phyloP scores from a whole-genome alignment of 2,329 filamentous ascomycete genomes.

The Colletotrichum noveboracense region DNA sequence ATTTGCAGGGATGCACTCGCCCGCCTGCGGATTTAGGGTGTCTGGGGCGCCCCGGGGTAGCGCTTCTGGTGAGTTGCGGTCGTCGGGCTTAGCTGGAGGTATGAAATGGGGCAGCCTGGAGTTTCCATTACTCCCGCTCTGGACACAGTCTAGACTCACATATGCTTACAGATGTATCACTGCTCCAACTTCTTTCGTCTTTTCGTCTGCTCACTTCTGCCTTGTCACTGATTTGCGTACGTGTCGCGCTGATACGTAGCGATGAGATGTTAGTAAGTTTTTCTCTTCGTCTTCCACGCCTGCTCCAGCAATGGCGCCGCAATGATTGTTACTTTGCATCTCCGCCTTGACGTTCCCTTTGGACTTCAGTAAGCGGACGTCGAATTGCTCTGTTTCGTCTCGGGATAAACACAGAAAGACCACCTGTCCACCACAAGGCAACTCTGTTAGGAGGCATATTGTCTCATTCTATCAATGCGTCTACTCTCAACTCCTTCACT shows the following conservation, averaged over 20 bases:
- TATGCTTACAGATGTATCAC: background rate
- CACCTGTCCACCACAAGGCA: background rate
- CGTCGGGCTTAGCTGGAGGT: background rate
- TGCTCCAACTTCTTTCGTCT: background rate
- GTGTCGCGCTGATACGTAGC: background rate
- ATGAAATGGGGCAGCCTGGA: background rate
- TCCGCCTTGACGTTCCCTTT: background rate
- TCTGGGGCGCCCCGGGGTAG: background rate
- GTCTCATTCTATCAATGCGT: background rate
- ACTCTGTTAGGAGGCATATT: background rate
- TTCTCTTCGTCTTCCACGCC: background rate
- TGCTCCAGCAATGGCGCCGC: background rate
- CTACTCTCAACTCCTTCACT: background rate
- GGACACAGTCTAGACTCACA: background rate
- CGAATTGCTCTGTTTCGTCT: background rate
- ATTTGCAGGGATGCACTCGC: background rate
- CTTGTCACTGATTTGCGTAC: background rate
- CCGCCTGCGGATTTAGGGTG: background rate
- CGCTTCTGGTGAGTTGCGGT: background rate
- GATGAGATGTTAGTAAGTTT: background rate
- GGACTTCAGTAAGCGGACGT: background rate
- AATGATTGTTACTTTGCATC: background rate
- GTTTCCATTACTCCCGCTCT: background rate
- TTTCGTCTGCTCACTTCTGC: background rate
- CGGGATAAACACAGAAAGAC: background rate